Percentiles rank a stretch among this genome's conserved stretches.
Evolutionary conservation across 305 asterid species (phyloP).

Genomic region (Fraxinus velutina): DNA sequence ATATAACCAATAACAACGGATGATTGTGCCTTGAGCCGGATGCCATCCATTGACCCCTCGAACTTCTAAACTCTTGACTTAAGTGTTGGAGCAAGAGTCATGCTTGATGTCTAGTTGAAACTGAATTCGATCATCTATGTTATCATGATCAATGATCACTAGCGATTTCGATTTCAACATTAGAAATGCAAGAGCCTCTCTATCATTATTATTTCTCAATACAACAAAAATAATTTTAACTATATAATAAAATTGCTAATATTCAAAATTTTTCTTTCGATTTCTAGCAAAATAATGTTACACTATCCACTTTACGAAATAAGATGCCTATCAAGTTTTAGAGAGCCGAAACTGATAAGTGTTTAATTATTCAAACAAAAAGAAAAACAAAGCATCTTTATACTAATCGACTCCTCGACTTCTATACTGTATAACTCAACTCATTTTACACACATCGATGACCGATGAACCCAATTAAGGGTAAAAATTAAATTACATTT

Average conservation of each 20-base stretch:
- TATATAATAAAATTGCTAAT: too few species aligned
- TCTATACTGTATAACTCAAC: neutral
- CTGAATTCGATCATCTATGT: neutral
- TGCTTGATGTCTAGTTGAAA: neutral
- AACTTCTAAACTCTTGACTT: neutral
- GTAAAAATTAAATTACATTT: neutral
- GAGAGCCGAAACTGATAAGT: neutral
- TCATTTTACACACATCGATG: neutral
- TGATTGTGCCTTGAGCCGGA: too few species aligned
- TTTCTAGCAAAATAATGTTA: too few species aligned
- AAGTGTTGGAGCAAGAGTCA: neutral
- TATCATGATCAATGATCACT: neutral
- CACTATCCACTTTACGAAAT: too few species aligned
- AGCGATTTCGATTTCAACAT: neutral
- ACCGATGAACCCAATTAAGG: neutral
- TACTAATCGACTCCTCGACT: too few species aligned
- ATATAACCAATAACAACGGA: neutral
- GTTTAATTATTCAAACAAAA: neutral
- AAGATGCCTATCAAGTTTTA: too few species aligned
- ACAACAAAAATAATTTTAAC: neutral
- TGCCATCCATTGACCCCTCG: neutral
- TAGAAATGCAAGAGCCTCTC: neutral
- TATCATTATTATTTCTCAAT: too few species aligned
- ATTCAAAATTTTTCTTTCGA: too few species aligned
- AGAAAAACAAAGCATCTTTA: too few species aligned